These are phyloP conservation scores for Elsinoe ampelina DNA, from an alignment of 2,329 filamentous ascomycete genomes.

Conservation along the genomic window DNA sequence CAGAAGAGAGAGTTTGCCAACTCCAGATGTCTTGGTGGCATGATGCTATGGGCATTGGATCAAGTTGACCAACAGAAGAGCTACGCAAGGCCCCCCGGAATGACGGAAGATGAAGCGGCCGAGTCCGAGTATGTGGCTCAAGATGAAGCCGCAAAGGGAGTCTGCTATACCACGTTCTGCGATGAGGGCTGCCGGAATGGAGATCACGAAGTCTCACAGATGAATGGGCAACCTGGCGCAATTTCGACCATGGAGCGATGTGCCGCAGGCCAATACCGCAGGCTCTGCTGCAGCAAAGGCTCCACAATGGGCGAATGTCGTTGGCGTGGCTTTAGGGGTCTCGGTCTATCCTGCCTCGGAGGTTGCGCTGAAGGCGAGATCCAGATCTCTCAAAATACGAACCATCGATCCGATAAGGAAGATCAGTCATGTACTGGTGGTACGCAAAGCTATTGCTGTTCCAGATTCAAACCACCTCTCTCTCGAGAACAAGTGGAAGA, in stretches of 20 bases:
- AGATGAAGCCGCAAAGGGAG: background rate
- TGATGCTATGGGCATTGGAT: constrained; percentile 17
- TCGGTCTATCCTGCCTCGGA: constrained; percentile 23
- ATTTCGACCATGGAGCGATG: constrained; percentile 19
- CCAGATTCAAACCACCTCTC: constrained; percentile 25
- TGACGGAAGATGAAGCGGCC: background rate
- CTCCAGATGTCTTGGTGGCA: constrained; percentile 25
- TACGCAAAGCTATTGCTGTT: constrained; percentile 19
- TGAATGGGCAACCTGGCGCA: constrained; percentile 22
- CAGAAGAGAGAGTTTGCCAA: constrained; percentile 29
- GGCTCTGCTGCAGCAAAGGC: constrained; percentile 24
- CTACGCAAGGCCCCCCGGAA: background rate
- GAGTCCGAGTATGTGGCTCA: background rate
- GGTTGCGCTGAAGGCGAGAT: constrained; percentile 27
- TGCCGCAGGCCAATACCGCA: constrained; percentile 20
- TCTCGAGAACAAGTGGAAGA: constrained; percentile 17
- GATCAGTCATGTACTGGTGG: constrained; percentile 27
- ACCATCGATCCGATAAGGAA: constrained; percentile 22
- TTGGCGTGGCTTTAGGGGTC: constrained; percentile 25
- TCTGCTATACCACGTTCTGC: constrained; percentile 25
- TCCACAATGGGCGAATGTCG: constrained; percentile 22
- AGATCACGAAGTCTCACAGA: constrained; percentile 22
- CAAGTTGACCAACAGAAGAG: background rate
- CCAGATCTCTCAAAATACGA: constrained; percentile 25
- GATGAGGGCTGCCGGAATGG: constrained; percentile 22